A percentile compares a stretch with the other conserved stretches of the same genome.
Evolutionary conservation across 495 filamentous ascomycete genomes (phyloP).

Genomic region (Talaromyces nanjingensis): DNA sequence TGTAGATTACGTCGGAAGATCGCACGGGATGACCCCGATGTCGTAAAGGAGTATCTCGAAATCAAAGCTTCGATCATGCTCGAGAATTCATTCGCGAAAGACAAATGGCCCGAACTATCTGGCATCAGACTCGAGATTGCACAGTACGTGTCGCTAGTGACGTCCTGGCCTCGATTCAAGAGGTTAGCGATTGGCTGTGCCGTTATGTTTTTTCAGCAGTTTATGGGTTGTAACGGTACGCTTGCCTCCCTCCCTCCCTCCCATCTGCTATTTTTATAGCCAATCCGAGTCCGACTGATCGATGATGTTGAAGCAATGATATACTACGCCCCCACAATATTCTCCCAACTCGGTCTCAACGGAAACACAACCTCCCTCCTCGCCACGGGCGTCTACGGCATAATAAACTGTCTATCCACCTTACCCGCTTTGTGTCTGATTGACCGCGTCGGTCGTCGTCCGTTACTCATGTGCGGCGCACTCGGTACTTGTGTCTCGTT

Average conservation of each 20-base stretch:
- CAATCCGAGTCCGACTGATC: not conserved
- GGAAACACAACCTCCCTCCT: slow-evolving; percentile 60
- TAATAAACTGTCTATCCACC: slow-evolving; percentile 72
- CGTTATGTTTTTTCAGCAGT: slow-evolving; percentile 78
- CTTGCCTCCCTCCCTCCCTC: slow-evolving; percentile 1
- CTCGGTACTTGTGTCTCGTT: slow-evolving; percentile 55
- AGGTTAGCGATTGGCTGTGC: slow-evolving; percentile 68
- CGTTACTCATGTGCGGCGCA: slow-evolving; percentile 38
- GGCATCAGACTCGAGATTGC: slow-evolving; percentile 43
- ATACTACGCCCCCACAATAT: slow-evolving; percentile 71
- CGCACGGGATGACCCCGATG: slow-evolving; percentile 50
- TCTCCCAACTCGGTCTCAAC: slow-evolving; percentile 58
- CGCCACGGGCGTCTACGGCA: slow-evolving; percentile 73
- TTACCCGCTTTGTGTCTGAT: slow-evolving; percentile 67
- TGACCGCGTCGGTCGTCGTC: slow-evolving; percentile 67
- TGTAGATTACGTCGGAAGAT: slow-evolving; percentile 53
- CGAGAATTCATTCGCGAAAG: slow-evolving; percentile 66
- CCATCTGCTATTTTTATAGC: not conserved
- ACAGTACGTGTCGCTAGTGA: slow-evolving; percentile 61
- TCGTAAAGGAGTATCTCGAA: slow-evolving; percentile 73
- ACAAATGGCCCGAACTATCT: slow-evolving; percentile 61
- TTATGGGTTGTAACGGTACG: slow-evolving; percentile 50
- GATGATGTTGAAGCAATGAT: slow-evolving; percentile 49
- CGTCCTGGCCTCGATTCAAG: slow-evolving; percentile 65
- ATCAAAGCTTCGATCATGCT: slow-evolving; percentile 75